Conservation (phyloP, 371 early-diverging fungal genomes). For the Chytridium lagenaria region DNA sequence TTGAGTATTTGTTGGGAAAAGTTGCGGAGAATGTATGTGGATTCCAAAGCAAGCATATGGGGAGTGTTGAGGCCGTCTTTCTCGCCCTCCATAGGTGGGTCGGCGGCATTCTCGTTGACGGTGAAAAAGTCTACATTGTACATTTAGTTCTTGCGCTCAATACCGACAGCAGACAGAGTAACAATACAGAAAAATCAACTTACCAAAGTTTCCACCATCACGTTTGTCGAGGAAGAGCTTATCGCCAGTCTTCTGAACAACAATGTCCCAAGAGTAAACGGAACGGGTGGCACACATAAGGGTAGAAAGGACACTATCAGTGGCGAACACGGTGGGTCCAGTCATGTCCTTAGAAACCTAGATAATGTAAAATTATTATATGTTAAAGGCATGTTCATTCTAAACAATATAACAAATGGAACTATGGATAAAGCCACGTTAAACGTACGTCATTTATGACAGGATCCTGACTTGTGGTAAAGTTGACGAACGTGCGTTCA, state of each 20-base stretch:
- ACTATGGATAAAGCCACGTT: too few species aligned
- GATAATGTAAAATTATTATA: not conserved
- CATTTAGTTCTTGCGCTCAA: not conserved
- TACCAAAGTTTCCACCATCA: slow-evolving; percentile 67
- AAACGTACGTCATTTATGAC: slow-evolving; percentile 64
- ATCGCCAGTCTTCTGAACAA: slow-evolving; percentile 85
- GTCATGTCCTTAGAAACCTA: slow-evolving; percentile 61
- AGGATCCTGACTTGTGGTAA: slow-evolving; percentile 83
- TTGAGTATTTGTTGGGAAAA: slow-evolving; percentile 86
- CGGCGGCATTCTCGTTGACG: slow-evolving; percentile 94
- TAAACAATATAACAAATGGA: too few species aligned
- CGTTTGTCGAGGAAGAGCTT: slow-evolving; percentile 93
- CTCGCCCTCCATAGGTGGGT: slow-evolving; percentile 88
- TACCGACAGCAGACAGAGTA: not conserved
- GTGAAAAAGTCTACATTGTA: slow-evolving; percentile 71
- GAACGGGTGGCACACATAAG: slow-evolving; percentile 93
- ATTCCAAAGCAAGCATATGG: slow-evolving; percentile 81
- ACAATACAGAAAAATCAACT: not conserved
- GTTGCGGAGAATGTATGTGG: slow-evolving; percentile 85
- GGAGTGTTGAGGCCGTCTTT: slow-evolving; percentile 92
- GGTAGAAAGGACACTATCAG: slow-evolving; percentile 86
- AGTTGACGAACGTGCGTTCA: slow-evolving; percentile 75
- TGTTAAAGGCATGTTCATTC: too few species aligned
- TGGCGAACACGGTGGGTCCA: slow-evolving; percentile 84
- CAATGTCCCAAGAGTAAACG: slow-evolving; percentile 95